Evolutionary conservation across 2,329 filamentous ascomycete species (phyloP).

Genomic region (Emergomyces pasteurianus): DNA sequence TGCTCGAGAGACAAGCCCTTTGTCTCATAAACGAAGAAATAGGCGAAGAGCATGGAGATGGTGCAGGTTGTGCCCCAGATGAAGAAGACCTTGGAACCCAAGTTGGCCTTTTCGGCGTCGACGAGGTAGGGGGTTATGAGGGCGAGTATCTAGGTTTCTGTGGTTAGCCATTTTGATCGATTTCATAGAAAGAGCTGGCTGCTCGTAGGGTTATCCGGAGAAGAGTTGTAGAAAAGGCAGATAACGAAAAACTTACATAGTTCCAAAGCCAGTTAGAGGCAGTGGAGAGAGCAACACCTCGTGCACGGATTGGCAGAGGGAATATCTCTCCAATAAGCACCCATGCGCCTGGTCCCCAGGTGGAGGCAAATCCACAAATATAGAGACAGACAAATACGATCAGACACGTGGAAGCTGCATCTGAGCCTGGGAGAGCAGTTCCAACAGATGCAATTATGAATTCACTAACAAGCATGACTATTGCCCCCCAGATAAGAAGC

Average conservation of each 20-base stretch:
- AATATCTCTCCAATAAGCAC: slow-evolving; percentile 48
- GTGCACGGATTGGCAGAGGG: slow-evolving; percentile 49
- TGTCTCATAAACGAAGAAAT: slow-evolving; percentile 17
- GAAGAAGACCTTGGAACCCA: slow-evolving; percentile 37
- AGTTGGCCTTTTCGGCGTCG: slow-evolving; percentile 26
- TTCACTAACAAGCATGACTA: slow-evolving; percentile 42
- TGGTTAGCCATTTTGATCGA: not conserved
- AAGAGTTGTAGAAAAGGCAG: too few species aligned
- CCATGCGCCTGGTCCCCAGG: slow-evolving; percentile 43
- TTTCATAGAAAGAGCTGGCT: not conserved
- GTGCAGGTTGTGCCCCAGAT: slow-evolving; percentile 32
- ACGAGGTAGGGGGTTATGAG: slow-evolving; percentile 39
- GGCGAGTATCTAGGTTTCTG: slow-evolving; percentile 27
- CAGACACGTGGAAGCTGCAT: slow-evolving; percentile 30
- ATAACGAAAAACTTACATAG: slow-evolving; percentile 39
- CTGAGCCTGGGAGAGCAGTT: slow-evolving; percentile 26
- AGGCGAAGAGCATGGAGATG: slow-evolving; percentile 22
- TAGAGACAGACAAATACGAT: slow-evolving; percentile 43
- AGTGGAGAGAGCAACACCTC: slow-evolving; percentile 49
- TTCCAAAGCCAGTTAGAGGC: slow-evolving; percentile 53
- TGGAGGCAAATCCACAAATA: slow-evolving; percentile 44
- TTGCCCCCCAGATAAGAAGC: slow-evolving; percentile 41
- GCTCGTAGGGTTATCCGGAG: too few species aligned
- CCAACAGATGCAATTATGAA: slow-evolving; percentile 42
- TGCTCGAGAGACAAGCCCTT: slow-evolving; percentile 19